Base-by-base conservation (phyloP, 2,329 filamentous ascomycete genomes). In the Pyrenophora tritici-repentis region DNA sequence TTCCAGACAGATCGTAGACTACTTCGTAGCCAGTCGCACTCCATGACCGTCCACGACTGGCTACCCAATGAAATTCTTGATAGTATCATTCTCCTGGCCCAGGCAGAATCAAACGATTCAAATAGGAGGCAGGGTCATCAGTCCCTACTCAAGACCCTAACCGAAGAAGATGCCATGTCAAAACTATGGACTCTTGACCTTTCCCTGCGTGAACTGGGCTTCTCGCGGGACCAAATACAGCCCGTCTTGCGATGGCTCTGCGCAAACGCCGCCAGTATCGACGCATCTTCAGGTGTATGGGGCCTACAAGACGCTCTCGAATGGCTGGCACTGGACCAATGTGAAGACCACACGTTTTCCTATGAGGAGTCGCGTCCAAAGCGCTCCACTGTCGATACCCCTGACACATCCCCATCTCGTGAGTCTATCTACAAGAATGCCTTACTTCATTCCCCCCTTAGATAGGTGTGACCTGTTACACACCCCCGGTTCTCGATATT, bases 271-370 rank as follows among this genome's bases (percentile, higher is more conserved):
- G 65, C 58, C 32, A 59, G 59, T 31, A 24, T 72, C n/a, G 86
- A 85, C 55, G 81, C 87, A 47, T 76, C 79, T 2, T 66, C 77
- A 17, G 81, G 81, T 36, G 82, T 91, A 12, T 96, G 91, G 89
- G 91, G 92, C 8, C 76, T 97, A 31, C 88, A 95, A 55, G 92
- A 96, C 73, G 86, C 89, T 20, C 73, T 99, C 16, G 90, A 97
- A 63, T 96, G 91, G 90, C 81, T 97, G 46, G 90, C 91, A n/a
- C 79, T 90, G 58, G 84, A 94, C 68, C 90, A 87, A 62, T 76
- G 81, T 12, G 76, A 80, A 56, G 82, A 86, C 1, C 87, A 92
- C 62, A 79, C 93, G 31, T 88, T 88, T 5, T 81, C 85, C 39
- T 95, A 94, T 70, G 85, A 88, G 40, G 67, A 66, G 4, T 29